Evolutionary conservation across 805 yeast genomes (phyloP), one percentile per base, ranked within the genome.

Genomic region (Ogataea salicorniae): DNA sequence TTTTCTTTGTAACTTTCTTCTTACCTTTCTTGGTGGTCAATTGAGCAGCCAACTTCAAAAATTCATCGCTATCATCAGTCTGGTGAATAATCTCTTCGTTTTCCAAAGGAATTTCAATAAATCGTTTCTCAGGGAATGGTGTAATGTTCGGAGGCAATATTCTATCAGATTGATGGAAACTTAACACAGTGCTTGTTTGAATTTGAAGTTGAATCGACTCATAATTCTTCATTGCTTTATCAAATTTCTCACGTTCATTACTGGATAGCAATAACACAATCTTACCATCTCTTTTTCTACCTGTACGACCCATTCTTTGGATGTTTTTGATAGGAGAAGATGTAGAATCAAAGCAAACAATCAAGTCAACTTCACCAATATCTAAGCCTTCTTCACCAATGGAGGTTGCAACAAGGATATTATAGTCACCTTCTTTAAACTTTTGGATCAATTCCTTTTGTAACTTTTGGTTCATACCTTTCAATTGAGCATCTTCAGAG

Each of bases 321-420:
- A 94, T 77, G 56, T 87, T 90, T 49, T 95, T 87, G 48, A 94
- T 92, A 0, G 98, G 97, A 40, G 96, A 88, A 29, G 90, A 76
- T 0, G 97, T 90, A 0, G 96, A 87, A 60, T 94, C 99, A 66
- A 81, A 94, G 61, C 97, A 91, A 7, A 94, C 75, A 55, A 94
- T 92, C 57, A 94, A 63, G 65, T 94, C 99, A 45, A 94, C 99
- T 63, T 95, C 97, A 33, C 99, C 99, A 55, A 94, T 95, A 71
- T 94, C 99, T 54, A 94, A 74, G 40, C 99, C 99, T 72, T 94
- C 99, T 64, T 94, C 99, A 41, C 98, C 99, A 61, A 94, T 92
- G 0, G 97, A 90, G 0, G 99, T 94, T 5, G 98, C 97, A 6
- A 94, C 96, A 18, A 94, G 69, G 8, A 88, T 81, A 60, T 94